Evolutionary conservation across 768 basidiomycete genomes (phyloP).

Genomic region (Suillus bovinus): DNA sequence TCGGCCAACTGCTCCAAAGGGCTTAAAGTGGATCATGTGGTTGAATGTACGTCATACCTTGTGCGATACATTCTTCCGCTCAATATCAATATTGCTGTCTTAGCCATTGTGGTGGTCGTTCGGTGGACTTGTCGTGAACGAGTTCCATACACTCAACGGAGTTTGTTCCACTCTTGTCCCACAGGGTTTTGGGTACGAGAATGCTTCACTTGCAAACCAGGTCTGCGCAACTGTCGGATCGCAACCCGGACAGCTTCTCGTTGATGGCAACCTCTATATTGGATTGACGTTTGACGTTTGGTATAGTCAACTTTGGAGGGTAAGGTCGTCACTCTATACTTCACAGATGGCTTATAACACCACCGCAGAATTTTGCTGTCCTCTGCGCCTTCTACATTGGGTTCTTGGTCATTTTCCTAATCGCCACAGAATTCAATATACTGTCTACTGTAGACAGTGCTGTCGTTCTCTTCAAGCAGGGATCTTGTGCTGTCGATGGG

Average conservation of each 20-base stretch:
- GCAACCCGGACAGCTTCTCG: slow-evolving; percentile 54
- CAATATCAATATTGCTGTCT: neutral
- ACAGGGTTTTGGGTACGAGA: slow-evolving; percentile 60
- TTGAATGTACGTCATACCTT: slow-evolving; percentile 46
- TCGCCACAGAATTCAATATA: slow-evolving; percentile 59
- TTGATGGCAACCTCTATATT: slow-evolving; percentile 62
- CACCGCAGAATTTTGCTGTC: slow-evolving; percentile 63
- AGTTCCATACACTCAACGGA: slow-evolving; percentile 73
- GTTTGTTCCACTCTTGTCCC: slow-evolving; percentile 60
- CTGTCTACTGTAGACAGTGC: slow-evolving; percentile 33
- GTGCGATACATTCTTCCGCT: neutral
- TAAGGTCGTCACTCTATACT: slow-evolving; percentile 21
- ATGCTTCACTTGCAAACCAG: slow-evolving; percentile 59
- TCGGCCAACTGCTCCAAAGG: slow-evolving; percentile 62
- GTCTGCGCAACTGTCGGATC: slow-evolving; percentile 75
- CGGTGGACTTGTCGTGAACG: slow-evolving; percentile 74
- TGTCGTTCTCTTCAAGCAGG: slow-evolving; percentile 68
- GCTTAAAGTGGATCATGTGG: slow-evolving; percentile 65
- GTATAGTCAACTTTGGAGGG: slow-evolving; percentile 51
- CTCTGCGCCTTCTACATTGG: slow-evolving; percentile 61
- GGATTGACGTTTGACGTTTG: slow-evolving; percentile 41
- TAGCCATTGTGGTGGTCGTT: slow-evolving; percentile 37
- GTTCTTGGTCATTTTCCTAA: slow-evolving; percentile 56
- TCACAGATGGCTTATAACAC: neutral
- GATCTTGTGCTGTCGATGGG: slow-evolving; percentile 27